A percentile compares a stretch with the other conserved stretches of the same genome.
Conservation (phyloP, 2,329 filamentous ascomycete genomes). For the Zymoseptoria ardabiliae region DNA sequence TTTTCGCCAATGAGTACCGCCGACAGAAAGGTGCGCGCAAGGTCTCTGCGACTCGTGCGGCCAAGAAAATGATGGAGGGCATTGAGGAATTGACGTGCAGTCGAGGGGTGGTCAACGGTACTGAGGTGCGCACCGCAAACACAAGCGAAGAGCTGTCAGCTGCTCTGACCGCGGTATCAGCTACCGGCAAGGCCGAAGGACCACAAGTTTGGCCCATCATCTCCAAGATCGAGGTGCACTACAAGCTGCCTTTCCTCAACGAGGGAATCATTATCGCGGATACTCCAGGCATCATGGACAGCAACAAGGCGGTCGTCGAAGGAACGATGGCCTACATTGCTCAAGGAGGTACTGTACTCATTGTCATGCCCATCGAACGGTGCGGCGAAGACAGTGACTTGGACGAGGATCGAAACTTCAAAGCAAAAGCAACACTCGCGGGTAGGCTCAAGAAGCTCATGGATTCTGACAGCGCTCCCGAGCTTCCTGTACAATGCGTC, state of each 20-base stretch:
- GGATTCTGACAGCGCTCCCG: conserved; percentile 6
- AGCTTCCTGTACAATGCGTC: conserved; percentile 12
- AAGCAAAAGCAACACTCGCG: conserved; percentile 1
- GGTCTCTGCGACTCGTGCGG: background rate
- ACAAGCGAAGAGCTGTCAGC: background rate
- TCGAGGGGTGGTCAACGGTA: conserved; percentile 1
- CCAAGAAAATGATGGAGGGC: background rate
- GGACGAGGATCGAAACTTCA: conserved; percentile 2
- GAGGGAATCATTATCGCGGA: conserved; percentile 15
- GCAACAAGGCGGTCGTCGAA: conserved; percentile 11
- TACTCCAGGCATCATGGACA: conserved; percentile 15
- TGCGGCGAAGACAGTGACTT: conserved; percentile 4
- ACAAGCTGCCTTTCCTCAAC: conserved; percentile 10
- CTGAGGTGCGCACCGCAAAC: conserved; percentile 1
- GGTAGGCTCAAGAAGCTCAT: conserved; percentile 5
- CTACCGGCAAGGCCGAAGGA: background rate
- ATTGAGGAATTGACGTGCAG: background rate
- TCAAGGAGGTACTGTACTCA: conserved; percentile 7
- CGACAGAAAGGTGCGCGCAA: background rate
- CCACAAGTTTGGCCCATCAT: conserved; percentile 13
- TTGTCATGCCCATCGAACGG: conserved; percentile 7
- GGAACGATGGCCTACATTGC: conserved; percentile 11
- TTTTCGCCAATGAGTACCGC: conserved; percentile 1
- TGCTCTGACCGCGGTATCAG: conserved; percentile 1
- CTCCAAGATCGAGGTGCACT: conserved; percentile 5